Base-by-base conservation (phyloP, 768 basidiomycete genomes). In the Lentinula guzmanii region DNA sequence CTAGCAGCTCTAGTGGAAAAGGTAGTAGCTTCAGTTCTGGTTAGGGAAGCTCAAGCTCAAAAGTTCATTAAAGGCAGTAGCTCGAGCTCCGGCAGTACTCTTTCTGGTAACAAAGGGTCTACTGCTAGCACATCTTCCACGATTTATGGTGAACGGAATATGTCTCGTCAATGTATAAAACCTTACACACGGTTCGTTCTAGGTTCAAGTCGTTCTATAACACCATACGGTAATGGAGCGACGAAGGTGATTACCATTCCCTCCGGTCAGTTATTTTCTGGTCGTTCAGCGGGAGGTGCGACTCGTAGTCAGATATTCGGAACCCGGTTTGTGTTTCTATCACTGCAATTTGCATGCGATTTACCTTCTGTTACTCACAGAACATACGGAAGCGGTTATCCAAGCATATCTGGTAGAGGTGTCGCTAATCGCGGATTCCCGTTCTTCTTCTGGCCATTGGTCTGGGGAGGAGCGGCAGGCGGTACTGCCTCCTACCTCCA, bases 311-410 rank as follows among this genome's bases (percentile, higher is more conserved):
- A 79, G 51, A 62, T 82, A 10, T 79, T 63, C 57, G 80, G 80
- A 4, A 71, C 70, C 16, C 69, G 67, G 80, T 80, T 58, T 13
- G 28, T 61, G 39, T 61, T 61, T 59, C 33, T 4, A 5, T 33
- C 1, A 48, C 28, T n/a, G 28, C n/a, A 13, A 21, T 37, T 35
- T 15, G 28, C 28, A 35, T 59, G 37, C 65, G 5, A 35, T 64
- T 43, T 39, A 28, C 52, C 55, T 41, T 28, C 51, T 34, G 28
- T 28, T 28, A 4, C 50, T 4, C 58, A 6, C 46, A 85, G 84
- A 33, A 68, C 66, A 3, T 85, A 84, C 65, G 84, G 84, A 9
- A 84, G 82, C 61, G 84, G 84, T 1, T 85, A 85, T 63, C 83
- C 83, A 43, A 79, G 77, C 0, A 37, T 72, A 15, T 48, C 67